phyloP scores from a whole-genome alignment of 192 early-diverging fungal genomes.

The Coemansia sp. region DNA sequence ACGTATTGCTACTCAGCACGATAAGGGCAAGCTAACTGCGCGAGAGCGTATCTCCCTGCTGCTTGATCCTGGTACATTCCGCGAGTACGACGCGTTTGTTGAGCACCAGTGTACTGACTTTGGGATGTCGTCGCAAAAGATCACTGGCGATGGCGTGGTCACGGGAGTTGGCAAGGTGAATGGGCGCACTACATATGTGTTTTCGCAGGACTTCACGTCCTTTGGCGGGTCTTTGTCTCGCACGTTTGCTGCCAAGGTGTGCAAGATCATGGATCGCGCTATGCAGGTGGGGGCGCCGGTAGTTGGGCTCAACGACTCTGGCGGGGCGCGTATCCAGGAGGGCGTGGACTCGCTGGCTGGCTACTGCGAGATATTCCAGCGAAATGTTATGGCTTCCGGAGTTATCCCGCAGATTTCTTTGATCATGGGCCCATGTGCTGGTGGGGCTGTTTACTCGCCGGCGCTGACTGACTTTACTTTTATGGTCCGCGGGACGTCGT shows the following conservation, averaged over 20 bases:
- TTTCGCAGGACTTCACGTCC: slow-evolving; percentile 92
- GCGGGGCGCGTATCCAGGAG: slow-evolving; percentile 97
- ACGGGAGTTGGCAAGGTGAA: slow-evolving; percentile 95
- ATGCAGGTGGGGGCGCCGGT: slow-evolving; percentile 90
- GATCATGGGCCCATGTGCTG: slow-evolving; percentile 98
- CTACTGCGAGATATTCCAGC: slow-evolving; percentile 95
- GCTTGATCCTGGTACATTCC: slow-evolving; percentile 79
- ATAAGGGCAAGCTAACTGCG: slow-evolving; percentile 91
- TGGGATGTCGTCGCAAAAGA: slow-evolving; percentile 77
- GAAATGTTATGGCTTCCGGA: slow-evolving; percentile 89
- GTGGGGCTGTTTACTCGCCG: slow-evolving; percentile 96
- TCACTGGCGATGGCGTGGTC: slow-evolving; percentile 92
- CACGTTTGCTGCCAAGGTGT: slow-evolving; percentile 87
- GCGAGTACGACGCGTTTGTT: slow-evolving; percentile 90
- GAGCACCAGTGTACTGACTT: slow-evolving; percentile 93
- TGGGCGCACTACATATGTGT: slow-evolving; percentile 85
- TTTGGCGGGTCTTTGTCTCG: slow-evolving; percentile 88
- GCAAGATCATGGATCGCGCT: slow-evolving; percentile 93
- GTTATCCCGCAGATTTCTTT: slow-evolving; percentile 94
- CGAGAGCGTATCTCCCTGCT: slow-evolving; percentile 86
- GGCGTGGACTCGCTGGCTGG: slow-evolving; percentile 95
- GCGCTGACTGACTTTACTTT: slow-evolving; percentile 96
- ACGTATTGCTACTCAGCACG: slow-evolving; percentile 81
- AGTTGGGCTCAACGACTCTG: slow-evolving; percentile 94
- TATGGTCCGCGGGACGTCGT: slow-evolving; percentile 95